Base-by-base conservation (phyloP, 768 basidiomycete species). In the Holtermanniella nyarrowii region DNA sequence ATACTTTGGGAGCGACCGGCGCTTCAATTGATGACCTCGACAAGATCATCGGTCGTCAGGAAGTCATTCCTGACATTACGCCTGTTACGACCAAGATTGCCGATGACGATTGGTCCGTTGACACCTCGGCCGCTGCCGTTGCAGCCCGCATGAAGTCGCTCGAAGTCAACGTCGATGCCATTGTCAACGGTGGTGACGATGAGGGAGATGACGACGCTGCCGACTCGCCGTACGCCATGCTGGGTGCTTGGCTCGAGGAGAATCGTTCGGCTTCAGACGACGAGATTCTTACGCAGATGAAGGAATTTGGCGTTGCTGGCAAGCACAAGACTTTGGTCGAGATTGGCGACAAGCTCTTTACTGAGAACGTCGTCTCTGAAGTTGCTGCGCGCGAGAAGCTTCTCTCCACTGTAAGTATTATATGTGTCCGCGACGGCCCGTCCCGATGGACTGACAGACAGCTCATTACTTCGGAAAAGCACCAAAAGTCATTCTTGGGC, bases 381-480 rank as follows among this genome's bases (percentile, higher is more conserved):
- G 58, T 73, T n/a, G 52, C 51, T 18, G 64, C 65, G 52, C 87
- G 85, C 62, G 77, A 78, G 1, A 71, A 84, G 4, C 67, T 97
- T 4, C 78, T 96, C 49, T 77, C 76, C 49, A 90, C 89, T 78
- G 88, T 88, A 53, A 22, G 78, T 72, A 3, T 13, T 25, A 16
- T 11, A 14, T 41, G 22, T 31, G 7, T 40, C 22, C 20, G 16
- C 11, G 25, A 3, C 25, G 14, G 12, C 26, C 31, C 24, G 26
- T 48, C 42, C 46, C 39, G 20, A 59, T 14, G 16, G 46, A 16
- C 43, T 40, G 7, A 22, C 21, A 4, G 12, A 4, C 52, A 91
- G 88, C 79, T 91, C 78, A 82, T 86, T 45, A 84, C 84, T 0
- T 84, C 85, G 1, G 93, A 97, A 76, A 96, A 90, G 72, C 87